These are phyloP conservation scores for Lophiotrema nucula DNA, from an alignment of 495 filamentous ascomycete genomes.

Conservation along the genomic window DNA sequence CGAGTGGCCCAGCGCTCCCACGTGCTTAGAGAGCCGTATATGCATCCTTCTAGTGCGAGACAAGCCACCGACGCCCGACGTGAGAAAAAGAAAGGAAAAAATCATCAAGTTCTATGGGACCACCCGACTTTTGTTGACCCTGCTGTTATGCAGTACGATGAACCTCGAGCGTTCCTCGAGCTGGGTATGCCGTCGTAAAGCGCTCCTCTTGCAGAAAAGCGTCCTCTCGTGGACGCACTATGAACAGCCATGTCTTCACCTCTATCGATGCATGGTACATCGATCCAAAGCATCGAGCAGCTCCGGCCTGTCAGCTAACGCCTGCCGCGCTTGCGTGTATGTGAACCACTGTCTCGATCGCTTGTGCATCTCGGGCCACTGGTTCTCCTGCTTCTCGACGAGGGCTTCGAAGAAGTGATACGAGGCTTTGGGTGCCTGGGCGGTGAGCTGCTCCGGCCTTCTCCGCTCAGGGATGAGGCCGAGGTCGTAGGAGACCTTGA, in stretches of 20 bases:
- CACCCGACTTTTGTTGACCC: slow-evolving; percentile 19
- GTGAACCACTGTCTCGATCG: slow-evolving; percentile 84
- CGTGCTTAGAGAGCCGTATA: slow-evolving; percentile 16
- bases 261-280: slow-evolving; percentile 61
- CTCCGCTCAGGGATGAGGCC: slow-evolving; percentile 80
- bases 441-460: slow-evolving; percentile 56
- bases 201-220: background rate
- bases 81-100: slow-evolving; percentile 19
- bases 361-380: slow-evolving; percentile 96
- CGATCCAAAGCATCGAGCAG: slow-evolving; percentile 80
- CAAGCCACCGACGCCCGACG: slow-evolving; percentile 20
- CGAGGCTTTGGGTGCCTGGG: slow-evolving; percentile 68
- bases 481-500: slow-evolving; percentile 76
- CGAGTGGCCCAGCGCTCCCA: slow-evolving; percentile 6
- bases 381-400: slow-evolving; percentile 74
- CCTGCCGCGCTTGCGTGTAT: slow-evolving; percentile 74
- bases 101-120: slow-evolving; percentile 1
- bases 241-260: background rate
- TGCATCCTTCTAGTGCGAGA: slow-evolving; percentile 22
- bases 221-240: slow-evolving; percentile 1
- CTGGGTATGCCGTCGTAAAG: background rate
- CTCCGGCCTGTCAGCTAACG: slow-evolving; percentile 77
- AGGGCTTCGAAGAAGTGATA: slow-evolving; percentile 88
- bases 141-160: slow-evolving; percentile 27
- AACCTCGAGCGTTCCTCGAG: slow-evolving; percentile 11